Conservation (phyloP, 164 flowering plant species). For the Kalanchoe fedtschenkoi region DNA sequence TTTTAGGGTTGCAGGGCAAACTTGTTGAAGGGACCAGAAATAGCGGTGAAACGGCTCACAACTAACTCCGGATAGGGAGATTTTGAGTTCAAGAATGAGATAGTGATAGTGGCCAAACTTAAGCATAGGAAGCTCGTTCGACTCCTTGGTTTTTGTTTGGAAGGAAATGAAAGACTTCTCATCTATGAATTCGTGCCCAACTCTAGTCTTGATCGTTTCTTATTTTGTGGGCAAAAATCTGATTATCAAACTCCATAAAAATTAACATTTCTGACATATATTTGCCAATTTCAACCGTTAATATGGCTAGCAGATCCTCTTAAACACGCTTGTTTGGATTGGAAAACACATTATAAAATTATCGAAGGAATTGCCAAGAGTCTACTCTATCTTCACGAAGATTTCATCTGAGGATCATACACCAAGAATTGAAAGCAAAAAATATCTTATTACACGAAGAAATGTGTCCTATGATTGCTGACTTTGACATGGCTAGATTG, state of each 20-base stretch:
- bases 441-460: not conserved
- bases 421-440: not conserved
- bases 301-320: not conserved
- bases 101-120: slow-evolving; percentile 2
- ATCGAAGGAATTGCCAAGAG: not conserved
- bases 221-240: not conserved
- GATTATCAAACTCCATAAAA: not conserved
- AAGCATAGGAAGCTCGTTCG: slow-evolving; percentile 7
- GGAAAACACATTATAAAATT: not conserved
- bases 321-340: not conserved
- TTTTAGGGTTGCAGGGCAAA: not conserved
- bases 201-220: not conserved
- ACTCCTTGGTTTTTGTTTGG: slow-evolving; percentile 8
- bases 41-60: slow-evolving; percentile 4
- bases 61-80: slow-evolving; percentile 2
- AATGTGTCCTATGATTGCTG: not conserved
- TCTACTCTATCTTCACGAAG: slow-evolving; percentile 3
- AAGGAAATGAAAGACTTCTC: slow-evolving; percentile 2
- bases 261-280: too few species aligned
- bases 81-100: slow-evolving; percentile 8
- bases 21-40: slow-evolving; percentile 4
- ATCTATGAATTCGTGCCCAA: not conserved
- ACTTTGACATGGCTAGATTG: not conserved
- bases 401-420: not conserved
- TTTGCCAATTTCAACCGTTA: too few species aligned